Percentiles rank a stretch among this genome's conserved stretches.
These are phyloP conservation scores for Lactuca saligna DNA, from an alignment of 129 eudicot species.

Conservation along the genomic window DNA sequence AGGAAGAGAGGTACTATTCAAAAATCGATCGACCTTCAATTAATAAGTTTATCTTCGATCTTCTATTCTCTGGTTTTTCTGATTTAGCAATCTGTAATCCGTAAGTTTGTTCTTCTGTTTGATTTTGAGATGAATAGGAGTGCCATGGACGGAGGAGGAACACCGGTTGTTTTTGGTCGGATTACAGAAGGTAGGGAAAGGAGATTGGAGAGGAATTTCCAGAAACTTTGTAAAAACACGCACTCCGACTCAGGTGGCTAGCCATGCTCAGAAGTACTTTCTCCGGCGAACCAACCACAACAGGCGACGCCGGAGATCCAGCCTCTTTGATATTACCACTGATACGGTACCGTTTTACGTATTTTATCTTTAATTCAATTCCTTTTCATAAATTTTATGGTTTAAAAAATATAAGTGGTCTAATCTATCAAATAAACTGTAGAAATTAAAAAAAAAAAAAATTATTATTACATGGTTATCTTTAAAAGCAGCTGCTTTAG, in stretches of 20 bases:
- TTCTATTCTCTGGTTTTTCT: background rate
- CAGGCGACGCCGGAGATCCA: constrained; percentile 90
- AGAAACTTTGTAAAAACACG: constrained; percentile 89
- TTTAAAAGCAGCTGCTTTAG: constrained; percentile 26
- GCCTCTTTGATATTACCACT: constrained; percentile 91
- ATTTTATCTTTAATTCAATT: background rate
- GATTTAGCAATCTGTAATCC: background rate
- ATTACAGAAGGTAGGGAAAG: constrained; percentile 81
- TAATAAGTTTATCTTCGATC: background rate
- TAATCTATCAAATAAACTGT: constrained; percentile 14
- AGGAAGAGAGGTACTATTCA: constrained; percentile 74
- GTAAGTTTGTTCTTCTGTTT: background rate
- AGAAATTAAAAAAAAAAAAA: too few relatives aligned
- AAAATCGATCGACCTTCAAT: constrained; percentile 1
- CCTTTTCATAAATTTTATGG: background rate
- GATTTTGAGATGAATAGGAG: constrained; percentile 44
- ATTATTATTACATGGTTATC: too few relatives aligned
- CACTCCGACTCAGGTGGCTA: constrained; percentile 97
- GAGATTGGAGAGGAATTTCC: constrained; percentile 98
- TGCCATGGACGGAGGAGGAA: constrained; percentile 98
- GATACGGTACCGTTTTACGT: constrained; percentile 52
- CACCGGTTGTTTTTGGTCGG: constrained; percentile 75
- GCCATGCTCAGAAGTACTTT: constrained; percentile 96
- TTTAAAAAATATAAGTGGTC: background rate
- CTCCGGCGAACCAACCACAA: constrained; percentile 78